These are phyloP conservation scores for Phytophthora hibernalis DNA, from an alignment of 352 stramenopile genomes.

Conservation along the genomic window DNA sequence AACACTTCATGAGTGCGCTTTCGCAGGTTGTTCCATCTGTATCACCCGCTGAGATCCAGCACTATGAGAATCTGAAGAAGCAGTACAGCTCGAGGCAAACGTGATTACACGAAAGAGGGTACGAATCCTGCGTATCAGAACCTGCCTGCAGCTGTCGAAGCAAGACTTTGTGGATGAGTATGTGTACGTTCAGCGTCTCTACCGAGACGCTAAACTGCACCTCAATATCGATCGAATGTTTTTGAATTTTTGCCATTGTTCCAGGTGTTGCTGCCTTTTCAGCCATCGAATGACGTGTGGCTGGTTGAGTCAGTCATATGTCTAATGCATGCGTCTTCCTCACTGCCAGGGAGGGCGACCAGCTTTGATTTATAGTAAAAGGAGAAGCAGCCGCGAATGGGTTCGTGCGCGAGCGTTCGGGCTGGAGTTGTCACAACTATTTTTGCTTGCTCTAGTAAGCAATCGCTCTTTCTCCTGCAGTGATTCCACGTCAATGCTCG, in stretches of 20 bases:
- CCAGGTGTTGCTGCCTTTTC: conserved; percentile 23
- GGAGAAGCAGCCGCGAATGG: conserved; percentile 4
- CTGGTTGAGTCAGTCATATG: conserved; percentile 23
- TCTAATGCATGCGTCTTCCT: conserved; percentile 1
- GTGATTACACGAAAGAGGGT: conserved; percentile 17
- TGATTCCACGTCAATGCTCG: too few relatives aligned
- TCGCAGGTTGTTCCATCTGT: conserved; percentile 83
- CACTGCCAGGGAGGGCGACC: neutral
- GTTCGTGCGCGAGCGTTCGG: neutral
- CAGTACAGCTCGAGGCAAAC: conserved; percentile 85
- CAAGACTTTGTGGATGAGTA: conserved; percentile 8
- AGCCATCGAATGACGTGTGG: conserved; percentile 11
- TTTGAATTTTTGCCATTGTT: conserved; percentile 15
- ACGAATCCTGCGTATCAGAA: conserved; percentile 6
- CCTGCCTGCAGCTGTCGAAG: conserved; percentile 12
- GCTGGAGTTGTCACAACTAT: conserved; percentile 20
- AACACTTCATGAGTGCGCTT: conserved; percentile 69
- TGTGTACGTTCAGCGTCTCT: conserved; percentile 10
- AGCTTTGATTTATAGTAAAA: conserved; percentile 26
- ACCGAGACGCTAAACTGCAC: conserved; percentile 7
- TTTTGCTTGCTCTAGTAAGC: too few relatives aligned
- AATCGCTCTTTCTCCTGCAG: too few relatives aligned
- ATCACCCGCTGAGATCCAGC: conserved; percentile 80
- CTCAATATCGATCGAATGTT: conserved; percentile 25
- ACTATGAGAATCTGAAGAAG: conserved; percentile 89